Evolutionary conservation across 176 grass and related monocot species (phyloP), one percentile per base, ranked within the genome.

Genomic region (Ensete ventricosum): DNA sequence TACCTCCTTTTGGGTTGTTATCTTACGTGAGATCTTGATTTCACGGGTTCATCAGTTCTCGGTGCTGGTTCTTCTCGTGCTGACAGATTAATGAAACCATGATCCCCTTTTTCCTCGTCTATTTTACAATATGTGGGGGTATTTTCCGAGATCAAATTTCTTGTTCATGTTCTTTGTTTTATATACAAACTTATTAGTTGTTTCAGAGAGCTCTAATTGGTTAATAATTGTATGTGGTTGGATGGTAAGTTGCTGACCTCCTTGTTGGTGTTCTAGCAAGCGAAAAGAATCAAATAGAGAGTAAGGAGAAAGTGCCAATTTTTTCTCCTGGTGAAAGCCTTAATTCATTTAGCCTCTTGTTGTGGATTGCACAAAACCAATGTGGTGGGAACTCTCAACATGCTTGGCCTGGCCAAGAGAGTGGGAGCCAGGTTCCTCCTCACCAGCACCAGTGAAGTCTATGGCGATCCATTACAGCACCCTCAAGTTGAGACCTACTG

Each of bases 311-410:
- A 52, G 54, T 77, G 67, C 60, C 74, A 50, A 21, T 11, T 22
- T 76, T 76, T 67, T 66, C 21, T 77, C 24, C 29, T 17, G 50
- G 34, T 5, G 2, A 76, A 52, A 53, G 5, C 77, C 77, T 79
- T 79, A 69, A 79, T 65, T 79, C 64, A 17, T 21, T 23, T 58
- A 58, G 77, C 24, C 14, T 75, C 26, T 24, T 58, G 20, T 14
- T 58, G 51, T 54, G 51, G 52, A 49, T 19, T 19, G 68, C 72
- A 87, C 85, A 96, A 96, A 87, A 96, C 92, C 76, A 96, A 96
- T 79, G 92, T 96, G 0, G 92, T 96, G 2, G 92, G 92, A 59
- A 96, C 92, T n/a, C 92, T 96, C 34, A 96, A 96, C 87, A 96
- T 96, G 92, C 92, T 96, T 1, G 92, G 92, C 11, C 74, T 96